phyloP scores from a whole-genome alignment of 192 early-diverging fungal genomes.

The Funneliformis geosporum region DNA sequence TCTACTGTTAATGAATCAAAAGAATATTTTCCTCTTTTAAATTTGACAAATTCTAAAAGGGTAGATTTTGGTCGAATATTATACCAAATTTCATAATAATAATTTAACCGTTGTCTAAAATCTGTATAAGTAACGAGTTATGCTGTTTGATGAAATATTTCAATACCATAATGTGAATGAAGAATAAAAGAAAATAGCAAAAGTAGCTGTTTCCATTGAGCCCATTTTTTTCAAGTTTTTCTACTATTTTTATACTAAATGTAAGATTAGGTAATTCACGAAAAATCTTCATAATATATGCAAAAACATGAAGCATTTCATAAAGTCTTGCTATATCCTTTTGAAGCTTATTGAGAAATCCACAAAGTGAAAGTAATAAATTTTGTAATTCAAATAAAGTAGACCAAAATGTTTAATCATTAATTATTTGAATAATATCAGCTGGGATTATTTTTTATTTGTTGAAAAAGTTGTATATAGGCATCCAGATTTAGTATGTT shows the following conservation, averaged over 20 bases:
- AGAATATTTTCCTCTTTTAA: conserved; percentile 10
- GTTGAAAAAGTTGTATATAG: too few relatives aligned
- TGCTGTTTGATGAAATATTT: not conserved
- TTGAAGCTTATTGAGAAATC: too few relatives aligned
- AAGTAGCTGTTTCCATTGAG: not conserved
- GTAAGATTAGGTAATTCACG: not conserved
- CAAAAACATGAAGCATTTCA: not conserved
- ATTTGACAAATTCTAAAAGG: not conserved
- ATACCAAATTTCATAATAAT: conserved; percentile 19
- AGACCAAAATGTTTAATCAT: not conserved
- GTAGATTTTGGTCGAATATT: not conserved
- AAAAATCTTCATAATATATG: not conserved
- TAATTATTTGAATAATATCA: not conserved
- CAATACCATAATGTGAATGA: not conserved
- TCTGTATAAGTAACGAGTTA: not conserved
- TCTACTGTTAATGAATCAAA: not conserved
- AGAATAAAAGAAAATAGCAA: not conserved
- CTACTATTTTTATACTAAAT: not conserved
- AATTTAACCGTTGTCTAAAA: not conserved
- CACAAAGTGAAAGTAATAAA: not conserved
- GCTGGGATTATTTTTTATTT: too few relatives aligned
- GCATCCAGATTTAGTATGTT: not conserved
- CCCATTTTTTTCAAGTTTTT: not conserved
- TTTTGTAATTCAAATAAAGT: not conserved
- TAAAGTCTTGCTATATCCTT: not conserved